Percentiles rank a stretch among this genome's conserved stretches.
Evolutionary conservation across 345 rosid species (phyloP).

Genomic region (Capsella bursapastoris): DNA sequence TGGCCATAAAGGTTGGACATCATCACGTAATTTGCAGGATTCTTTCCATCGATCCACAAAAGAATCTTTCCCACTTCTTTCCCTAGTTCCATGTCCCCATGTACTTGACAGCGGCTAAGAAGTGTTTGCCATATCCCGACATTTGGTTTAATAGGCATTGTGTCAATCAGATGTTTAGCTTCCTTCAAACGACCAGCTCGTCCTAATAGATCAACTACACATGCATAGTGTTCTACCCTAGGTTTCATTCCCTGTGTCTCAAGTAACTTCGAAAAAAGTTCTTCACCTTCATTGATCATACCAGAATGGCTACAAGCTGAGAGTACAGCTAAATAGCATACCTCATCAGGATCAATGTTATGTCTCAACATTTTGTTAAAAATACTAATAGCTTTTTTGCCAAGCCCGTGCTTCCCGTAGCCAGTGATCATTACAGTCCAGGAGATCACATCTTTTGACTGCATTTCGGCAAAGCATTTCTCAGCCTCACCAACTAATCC

Average conservation of each 20-base stretch:
- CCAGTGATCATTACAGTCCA: slow-evolving; percentile 96
- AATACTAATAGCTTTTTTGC: slow-evolving; percentile 56
- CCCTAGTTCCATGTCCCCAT: slow-evolving; percentile 68
- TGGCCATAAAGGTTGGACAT: slow-evolving; percentile 80
- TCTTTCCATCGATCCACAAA: slow-evolving; percentile 56
- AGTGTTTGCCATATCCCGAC: slow-evolving; percentile 90
- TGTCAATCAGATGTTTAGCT: slow-evolving; percentile 67
- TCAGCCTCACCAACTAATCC: slow-evolving; percentile 78
- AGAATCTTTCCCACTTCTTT: slow-evolving; percentile 69
- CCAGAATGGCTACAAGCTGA: slow-evolving; percentile 95
- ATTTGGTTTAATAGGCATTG: slow-evolving; percentile 69
- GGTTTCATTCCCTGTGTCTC: slow-evolving; percentile 49
- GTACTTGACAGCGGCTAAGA: slow-evolving; percentile 81
- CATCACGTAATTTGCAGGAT: slow-evolving; percentile 83
- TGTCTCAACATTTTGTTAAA: slow-evolving; percentile 61
- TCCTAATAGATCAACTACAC: slow-evolving; percentile 86
- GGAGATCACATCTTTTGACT: slow-evolving; percentile 68
- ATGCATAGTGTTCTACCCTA: slow-evolving; percentile 82
- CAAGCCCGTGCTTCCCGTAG: slow-evolving; percentile 89
- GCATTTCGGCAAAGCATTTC: slow-evolving; percentile 59
- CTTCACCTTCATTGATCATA: slow-evolving; percentile 64
- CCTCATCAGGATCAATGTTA: slow-evolving; percentile 69
- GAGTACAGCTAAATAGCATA: slow-evolving; percentile 77
- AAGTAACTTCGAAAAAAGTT: slow-evolving; percentile 58
- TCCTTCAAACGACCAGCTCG: slow-evolving; percentile 76